Base-by-base conservation (phyloP, 208 protist genomes). In the Acanthamoeba healyi region DNA sequence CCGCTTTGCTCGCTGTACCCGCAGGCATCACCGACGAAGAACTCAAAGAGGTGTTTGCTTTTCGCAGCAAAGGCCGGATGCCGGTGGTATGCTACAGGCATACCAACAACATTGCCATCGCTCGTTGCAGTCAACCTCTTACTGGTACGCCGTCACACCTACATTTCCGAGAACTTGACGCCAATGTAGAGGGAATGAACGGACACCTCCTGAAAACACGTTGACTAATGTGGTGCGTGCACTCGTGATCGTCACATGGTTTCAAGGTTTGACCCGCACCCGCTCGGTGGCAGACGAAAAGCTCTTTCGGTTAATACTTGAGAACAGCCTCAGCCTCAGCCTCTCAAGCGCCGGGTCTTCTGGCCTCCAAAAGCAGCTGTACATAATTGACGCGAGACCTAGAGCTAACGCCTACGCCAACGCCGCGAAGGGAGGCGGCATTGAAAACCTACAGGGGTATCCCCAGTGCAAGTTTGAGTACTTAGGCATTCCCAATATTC, bases 261-360 rank as follows among this genome's bases (percentile, higher is more conserved):
- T 44, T 77, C 14, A 92, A 42, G 95, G 95, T 14, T 72, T 95
- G 46, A 54, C 40, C 2, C 51, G 56, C 46, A 91, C 70, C 12
- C 79, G 95, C 56, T 95, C 40, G 19, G 29, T 63, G 26, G 86
- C 82, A 36, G 95, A 96, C 54, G 95, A 96, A 29, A 44, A 70
- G 24, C 49, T 94, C 19, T 34, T 96, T 3, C 79, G 89, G 58
- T 38, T 63, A 1, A 89, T 96, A 10, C 56, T 65, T 54, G 46
- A 86, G 65, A 95, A 44, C 40, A 67, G 32, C 38, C 36, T 38
- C 38, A 44, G 72, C n/a, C n/a, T n/a, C n/a, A 34, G 36, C 10
- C 2, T n/a, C n/a, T n/a, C 36, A 34, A 42, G 22, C 36, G 72
- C 24, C 24, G 34, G 32, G 0, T 51, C 40, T 0, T 17, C 17